Evolutionary conservation across 2,329 filamentous ascomycete species (phyloP).

Genomic region (Xylaria sp.): DNA sequence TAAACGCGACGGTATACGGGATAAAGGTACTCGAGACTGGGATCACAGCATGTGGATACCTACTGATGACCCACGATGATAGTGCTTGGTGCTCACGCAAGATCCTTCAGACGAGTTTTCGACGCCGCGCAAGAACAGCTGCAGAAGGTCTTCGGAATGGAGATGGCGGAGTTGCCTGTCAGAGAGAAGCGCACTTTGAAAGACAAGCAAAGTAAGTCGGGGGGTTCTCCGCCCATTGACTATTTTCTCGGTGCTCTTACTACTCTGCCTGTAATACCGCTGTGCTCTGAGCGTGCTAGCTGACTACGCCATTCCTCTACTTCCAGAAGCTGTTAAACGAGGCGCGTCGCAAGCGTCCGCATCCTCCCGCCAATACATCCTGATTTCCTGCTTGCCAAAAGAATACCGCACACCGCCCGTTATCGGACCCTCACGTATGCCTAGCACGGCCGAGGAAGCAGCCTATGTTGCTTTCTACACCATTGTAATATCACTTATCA

Average conservation of each 20-base stretch:
- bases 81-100: conserved; percentile 74
- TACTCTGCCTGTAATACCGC: neutral
- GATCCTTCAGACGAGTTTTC: conserved; percentile 80
- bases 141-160: conserved; percentile 82
- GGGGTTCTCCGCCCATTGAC: neutral
- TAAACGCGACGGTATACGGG: conserved; percentile 65
- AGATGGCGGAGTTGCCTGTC: conserved; percentile 81
- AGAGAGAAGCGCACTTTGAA: conserved; percentile 81
- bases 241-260: neutral
- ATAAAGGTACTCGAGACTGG: conserved; percentile 58
- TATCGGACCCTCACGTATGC: conserved; percentile 69
- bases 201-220: conserved; percentile 71
- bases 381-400: conserved; percentile 74
- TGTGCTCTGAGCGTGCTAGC: conserved; percentile 42
- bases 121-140: conserved; percentile 76
- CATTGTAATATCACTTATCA: conserved; percentile 77
- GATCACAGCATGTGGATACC: neutral
- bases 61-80: neutral
- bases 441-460: conserved; percentile 72
- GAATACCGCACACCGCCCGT: conserved; percentile 71
- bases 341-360: conserved; percentile 54
- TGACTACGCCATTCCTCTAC: conserved; percentile 10
- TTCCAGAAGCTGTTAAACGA: conserved; percentile 46
- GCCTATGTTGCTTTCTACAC: conserved; percentile 83
- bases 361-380: conserved; percentile 74